phyloP scores from a whole-genome alignment of 2,329 filamentous ascomycete genomes.

The Diaporthe amygdali region DNA sequence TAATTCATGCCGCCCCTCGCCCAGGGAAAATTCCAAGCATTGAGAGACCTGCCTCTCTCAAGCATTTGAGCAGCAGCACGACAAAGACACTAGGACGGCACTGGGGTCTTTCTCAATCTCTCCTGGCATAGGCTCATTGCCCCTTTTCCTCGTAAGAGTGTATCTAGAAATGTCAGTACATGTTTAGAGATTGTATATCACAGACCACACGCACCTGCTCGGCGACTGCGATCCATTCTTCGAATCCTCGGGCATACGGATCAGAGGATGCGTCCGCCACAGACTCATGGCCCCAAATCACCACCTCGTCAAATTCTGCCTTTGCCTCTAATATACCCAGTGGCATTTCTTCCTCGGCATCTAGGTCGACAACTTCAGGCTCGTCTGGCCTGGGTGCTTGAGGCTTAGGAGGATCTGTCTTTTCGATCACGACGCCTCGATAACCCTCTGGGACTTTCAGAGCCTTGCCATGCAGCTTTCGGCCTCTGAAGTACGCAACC shows the following conservation, averaged over 20 bases:
- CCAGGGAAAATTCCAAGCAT: background rate
- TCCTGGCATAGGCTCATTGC: background rate
- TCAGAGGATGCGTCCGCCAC: constrained; percentile 67
- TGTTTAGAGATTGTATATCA: no score
- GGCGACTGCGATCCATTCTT: constrained; percentile 81
- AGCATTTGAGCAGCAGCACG: background rate
- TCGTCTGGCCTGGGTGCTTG: constrained; percentile 33
- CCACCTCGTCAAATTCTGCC: constrained; percentile 73
- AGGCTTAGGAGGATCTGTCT: constrained; percentile 43
- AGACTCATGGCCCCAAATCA: constrained; percentile 85
- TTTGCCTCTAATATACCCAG: constrained; percentile 66
- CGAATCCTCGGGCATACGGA: constrained; percentile 73
- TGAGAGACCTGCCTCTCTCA: background rate
- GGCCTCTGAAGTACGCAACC: constrained; percentile 77
- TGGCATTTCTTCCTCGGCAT: constrained; percentile 51
- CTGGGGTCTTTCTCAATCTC: background rate
- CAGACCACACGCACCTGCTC: constrained; percentile 39
- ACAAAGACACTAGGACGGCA: background rate
- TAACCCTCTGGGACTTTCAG: constrained; percentile 75
- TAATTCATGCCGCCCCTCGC: background rate
- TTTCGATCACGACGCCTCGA: constrained; percentile 65
- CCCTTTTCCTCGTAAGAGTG: constrained; percentile 21
- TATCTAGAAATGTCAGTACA: constrained; percentile 19
- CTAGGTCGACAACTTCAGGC: constrained; percentile 36
- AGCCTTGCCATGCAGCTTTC: constrained; percentile 73